Evolutionary conservation across 305 asterid species (phyloP), one percentile per base, ranked within the genome.

Genomic region (Rubia balearica): DNA sequence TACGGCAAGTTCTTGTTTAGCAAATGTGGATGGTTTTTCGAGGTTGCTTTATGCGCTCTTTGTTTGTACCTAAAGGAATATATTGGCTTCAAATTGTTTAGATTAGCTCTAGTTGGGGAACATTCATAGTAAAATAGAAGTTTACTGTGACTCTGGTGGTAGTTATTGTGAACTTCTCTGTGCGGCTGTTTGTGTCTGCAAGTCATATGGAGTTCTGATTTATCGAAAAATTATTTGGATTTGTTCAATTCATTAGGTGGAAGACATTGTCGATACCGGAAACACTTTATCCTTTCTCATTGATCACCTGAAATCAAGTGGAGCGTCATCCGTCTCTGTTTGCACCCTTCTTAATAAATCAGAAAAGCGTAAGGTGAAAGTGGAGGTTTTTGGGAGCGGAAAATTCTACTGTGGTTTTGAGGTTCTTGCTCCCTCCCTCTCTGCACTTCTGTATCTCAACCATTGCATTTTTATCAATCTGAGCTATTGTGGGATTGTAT

Each of bases 231-330:
- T 59, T 67, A 24, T 33, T 57, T 42, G 53, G 59, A 66, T 66
- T 65, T 56, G 69, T 71, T 49, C 48, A 6, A 24, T 62, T 68
- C 61, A 21, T 67, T 74, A 89, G 98, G 96, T 93, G 71, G 98
- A 93, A 85, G 98, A 93, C 82, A 82, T 93, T 76, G 96, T 93
- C 36, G 98, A 93, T 79, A 89, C 96, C 43, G 98, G 97, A 75
- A 85, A 69, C 84, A 89, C 98, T 45, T 46, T 93, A 74, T 78
- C 81, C 6, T 75, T 83, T 75, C 86, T 93, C 61, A 79, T 89
- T 71, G 93, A 80, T 38, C 78, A 93, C 82, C 77, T 93, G 90
- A 91, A 85, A 72, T 79, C 87, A 63, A 85, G 82, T 82, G 96
- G 98, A 48, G 92, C 96, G 56, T 81, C 90, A 36, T 93, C 98